phyloP scores from a whole-genome alignment of 2,329 filamentous ascomycete species.

The Aureobasidium sp. region DNA sequence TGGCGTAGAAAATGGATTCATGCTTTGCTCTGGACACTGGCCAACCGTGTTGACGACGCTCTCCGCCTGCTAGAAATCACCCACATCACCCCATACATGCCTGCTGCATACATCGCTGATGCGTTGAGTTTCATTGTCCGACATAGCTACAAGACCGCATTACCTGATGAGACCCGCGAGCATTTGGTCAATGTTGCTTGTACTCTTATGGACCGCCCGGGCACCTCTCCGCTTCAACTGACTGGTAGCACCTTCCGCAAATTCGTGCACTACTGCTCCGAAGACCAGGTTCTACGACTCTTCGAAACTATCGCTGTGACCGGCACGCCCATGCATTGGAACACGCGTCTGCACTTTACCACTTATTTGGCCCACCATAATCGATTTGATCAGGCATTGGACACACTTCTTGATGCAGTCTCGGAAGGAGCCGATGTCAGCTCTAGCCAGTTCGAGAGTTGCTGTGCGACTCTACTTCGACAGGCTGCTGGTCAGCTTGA shows the following conservation, averaged over 20 bases:
- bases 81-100: slow-evolving; percentile 24
- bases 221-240: slow-evolving; percentile 13
- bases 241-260: slow-evolving; percentile 12
- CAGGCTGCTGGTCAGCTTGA: slow-evolving; percentile 29
- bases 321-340: slow-evolving; percentile 28
- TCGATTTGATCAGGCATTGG: slow-evolving; percentile 40
- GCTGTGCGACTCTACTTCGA: slow-evolving; percentile 53
- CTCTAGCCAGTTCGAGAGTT: slow-evolving; percentile 35
- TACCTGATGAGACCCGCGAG: not conserved
- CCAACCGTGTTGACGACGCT: slow-evolving; percentile 29
- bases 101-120: slow-evolving; percentile 36
- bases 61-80: slow-evolving; percentile 36
- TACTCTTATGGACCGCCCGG: slow-evolving; percentile 18
- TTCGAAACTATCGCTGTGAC: slow-evolving; percentile 32
- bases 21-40: slow-evolving; percentile 37
- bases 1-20: slow-evolving; percentile 29
- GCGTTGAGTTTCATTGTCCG: slow-evolving; percentile 20
- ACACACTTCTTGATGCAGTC: slow-evolving; percentile 36
- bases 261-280: slow-evolving; percentile 18
- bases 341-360: slow-evolving; percentile 44
- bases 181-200: slow-evolving; percentile 20
- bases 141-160: not conserved
- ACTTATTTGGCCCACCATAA: slow-evolving; percentile 38
- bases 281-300: slow-evolving; percentile 31
- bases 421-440: slow-evolving; percentile 30